Evolutionary conservation across 2,329 filamentous ascomycete species (phyloP).

Genomic region (Penicillium janthinellum): DNA sequence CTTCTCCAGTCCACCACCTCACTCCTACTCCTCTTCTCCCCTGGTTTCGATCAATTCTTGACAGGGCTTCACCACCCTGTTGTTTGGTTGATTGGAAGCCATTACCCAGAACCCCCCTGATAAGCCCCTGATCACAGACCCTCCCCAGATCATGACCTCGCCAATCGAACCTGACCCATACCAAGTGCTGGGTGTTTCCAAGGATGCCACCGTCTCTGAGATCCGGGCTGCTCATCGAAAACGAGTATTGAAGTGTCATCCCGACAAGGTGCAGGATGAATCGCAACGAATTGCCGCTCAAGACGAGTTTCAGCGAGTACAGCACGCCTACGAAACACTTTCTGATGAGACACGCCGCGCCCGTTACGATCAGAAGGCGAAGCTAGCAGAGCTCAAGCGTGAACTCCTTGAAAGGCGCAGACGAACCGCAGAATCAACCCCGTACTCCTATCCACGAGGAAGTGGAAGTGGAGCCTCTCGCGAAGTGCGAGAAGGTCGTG

Average conservation of each 20-base stretch:
- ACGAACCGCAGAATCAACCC: slow-evolving; percentile 20
- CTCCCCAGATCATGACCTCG: slow-evolving; percentile 27
- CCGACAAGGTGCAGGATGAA: slow-evolving; percentile 84
- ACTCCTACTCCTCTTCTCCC: slow-evolving; percentile 2
- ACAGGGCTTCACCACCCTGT: slow-evolving; percentile 8
- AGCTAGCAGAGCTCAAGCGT: slow-evolving; percentile 65
- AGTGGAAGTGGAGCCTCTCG: slow-evolving; percentile 28
- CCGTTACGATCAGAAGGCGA: slow-evolving; percentile 77
- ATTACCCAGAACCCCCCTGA: background rate
- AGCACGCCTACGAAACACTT: slow-evolving; percentile 89
- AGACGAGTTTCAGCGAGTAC: slow-evolving; percentile 87
- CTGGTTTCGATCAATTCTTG: slow-evolving; percentile 20
- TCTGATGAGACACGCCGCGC: slow-evolving; percentile 71
- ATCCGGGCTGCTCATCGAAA: slow-evolving; percentile 84
- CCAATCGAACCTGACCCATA: slow-evolving; percentile 69
- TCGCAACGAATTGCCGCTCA: slow-evolving; percentile 75
- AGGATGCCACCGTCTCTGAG: slow-evolving; percentile 67
- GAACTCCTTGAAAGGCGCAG: slow-evolving; percentile 53
- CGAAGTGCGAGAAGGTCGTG: slow-evolving; percentile 45
- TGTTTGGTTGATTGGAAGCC: slow-evolving; percentile 9
- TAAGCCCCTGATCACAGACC: background rate
- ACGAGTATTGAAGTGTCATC: slow-evolving; percentile 83
- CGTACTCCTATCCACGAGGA: slow-evolving; percentile 25
- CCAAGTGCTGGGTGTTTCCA: slow-evolving; percentile 70
- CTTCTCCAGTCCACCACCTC: slow-evolving; percentile 3